Conservation (phyloP, 129 eudicot genomes). For the Oenanthe sinensis region DNA sequence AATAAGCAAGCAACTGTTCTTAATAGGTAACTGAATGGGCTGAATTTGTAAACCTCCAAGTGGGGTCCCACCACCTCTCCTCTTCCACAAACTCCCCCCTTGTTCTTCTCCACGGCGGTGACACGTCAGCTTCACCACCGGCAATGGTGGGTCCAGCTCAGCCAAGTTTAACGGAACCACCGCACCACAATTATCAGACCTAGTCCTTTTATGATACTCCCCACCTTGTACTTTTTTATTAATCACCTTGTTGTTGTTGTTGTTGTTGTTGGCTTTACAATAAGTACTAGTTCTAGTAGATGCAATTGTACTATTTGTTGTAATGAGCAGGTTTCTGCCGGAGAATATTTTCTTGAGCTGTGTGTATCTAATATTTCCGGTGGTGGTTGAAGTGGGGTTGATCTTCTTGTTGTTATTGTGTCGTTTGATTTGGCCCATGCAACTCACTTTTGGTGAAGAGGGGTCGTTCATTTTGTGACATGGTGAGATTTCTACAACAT, state of each 20-base stretch:
- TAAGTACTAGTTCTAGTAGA: not conserved
- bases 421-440: slow-evolving; percentile 47
- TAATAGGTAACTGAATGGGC: slow-evolving; percentile 12
- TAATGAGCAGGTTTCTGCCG: slow-evolving; percentile 14
- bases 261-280: not conserved
- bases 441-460: slow-evolving; percentile 43
- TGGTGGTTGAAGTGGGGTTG: slow-evolving; percentile 9
- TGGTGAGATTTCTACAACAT: not conserved
- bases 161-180: slow-evolving; percentile 21
- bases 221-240: not conserved
- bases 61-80: slow-evolving; percentile 20
- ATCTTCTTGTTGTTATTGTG: slow-evolving; percentile 4
- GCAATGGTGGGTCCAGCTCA: slow-evolving; percentile 61
- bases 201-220: not conserved
- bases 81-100: slow-evolving; percentile 38
- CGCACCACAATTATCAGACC: slow-evolving; percentile 1
- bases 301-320: not conserved
- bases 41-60: slow-evolving; percentile 32
- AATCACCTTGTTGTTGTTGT: not conserved
- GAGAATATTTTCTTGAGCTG: slow-evolving; percentile 35
- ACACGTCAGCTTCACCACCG: slow-evolving; percentile 30
- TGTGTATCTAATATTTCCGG: slow-evolving; percentile 10
- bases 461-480: slow-evolving; percentile 26
- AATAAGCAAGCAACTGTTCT: not conserved
- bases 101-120: slow-evolving; percentile 10